Evolutionary conservation across 345 rosid genomes (phyloP).

Genomic region (Populus pruinosa): DNA sequence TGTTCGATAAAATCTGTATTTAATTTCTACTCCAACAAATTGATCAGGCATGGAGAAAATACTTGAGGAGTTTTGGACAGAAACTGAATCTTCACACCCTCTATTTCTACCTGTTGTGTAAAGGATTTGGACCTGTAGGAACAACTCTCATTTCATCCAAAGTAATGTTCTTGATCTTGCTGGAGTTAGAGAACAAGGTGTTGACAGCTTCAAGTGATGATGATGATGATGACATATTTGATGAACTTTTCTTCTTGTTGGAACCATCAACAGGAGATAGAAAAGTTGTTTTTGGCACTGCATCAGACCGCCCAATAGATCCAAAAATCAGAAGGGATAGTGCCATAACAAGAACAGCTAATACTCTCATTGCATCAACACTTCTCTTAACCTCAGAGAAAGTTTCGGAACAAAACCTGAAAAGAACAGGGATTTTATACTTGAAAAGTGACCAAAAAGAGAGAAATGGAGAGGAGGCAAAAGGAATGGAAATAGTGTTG

Average conservation of each 20-base stretch:
- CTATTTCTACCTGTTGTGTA: slow-evolving; percentile 26
- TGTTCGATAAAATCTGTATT: too few relatives aligned
- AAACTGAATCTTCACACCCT: background rate
- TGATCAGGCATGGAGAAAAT: background rate
- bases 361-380: slow-evolving; percentile 23
- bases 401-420: background rate
- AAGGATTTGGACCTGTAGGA: slow-evolving; percentile 39
- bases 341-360: slow-evolving; percentile 10
- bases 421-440: background rate
- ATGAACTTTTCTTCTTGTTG: slow-evolving; percentile 3
- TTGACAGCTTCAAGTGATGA: slow-evolving; percentile 1
- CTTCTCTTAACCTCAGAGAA: background rate
- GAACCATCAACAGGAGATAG: background rate
- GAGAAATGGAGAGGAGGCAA: slow-evolving; percentile 14
- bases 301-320: slow-evolving; percentile 1
- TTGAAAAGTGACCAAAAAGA: slow-evolving; percentile 7
- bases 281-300: slow-evolving; percentile 15
- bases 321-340: slow-evolving; percentile 12
- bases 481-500: slow-evolving; percentile 16
- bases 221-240: background rate
- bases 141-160: slow-evolving; percentile 25
- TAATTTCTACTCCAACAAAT: background rate
- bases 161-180: slow-evolving; percentile 2
- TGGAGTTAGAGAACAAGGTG: slow-evolving; percentile 6
- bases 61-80: background rate